phyloP scores from a whole-genome alignment of 257 asterid species.

The Echium plantagineum region DNA sequence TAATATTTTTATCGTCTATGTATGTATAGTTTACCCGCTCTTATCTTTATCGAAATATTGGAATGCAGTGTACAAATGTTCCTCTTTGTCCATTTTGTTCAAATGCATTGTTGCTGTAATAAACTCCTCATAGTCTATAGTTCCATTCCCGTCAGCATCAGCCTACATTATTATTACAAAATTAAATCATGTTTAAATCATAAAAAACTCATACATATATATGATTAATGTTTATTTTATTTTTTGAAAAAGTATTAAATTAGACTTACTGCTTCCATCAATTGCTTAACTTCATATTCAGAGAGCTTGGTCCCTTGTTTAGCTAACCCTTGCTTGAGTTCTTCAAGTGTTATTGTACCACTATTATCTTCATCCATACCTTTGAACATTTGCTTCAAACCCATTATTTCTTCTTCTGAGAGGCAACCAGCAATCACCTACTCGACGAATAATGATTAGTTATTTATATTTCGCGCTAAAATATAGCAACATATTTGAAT shows the following conservation, averaged over 20 bases:
- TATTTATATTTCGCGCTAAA: conserved; percentile 5
- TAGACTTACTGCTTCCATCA: conserved; percentile 64
- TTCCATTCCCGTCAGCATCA: conserved; percentile 96
- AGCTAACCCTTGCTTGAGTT: conserved; percentile 51
- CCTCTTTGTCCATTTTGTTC: conserved; percentile 97
- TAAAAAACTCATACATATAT: too few species aligned
- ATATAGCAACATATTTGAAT: background rate
- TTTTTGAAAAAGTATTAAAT: background rate
- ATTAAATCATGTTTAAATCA: background rate
- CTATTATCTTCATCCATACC: conserved; percentile 57
- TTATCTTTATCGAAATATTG: conserved; percentile 92
- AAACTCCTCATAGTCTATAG: conserved; percentile 91
- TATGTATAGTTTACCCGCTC: conserved; percentile 50
- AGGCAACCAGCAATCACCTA: conserved; percentile 68
- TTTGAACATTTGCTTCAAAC: conserved; percentile 60
- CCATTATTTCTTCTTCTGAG: conserved; percentile 72
- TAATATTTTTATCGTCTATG: background rate
- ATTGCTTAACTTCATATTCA: conserved; percentile 50
- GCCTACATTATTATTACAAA: conserved; percentile 30
- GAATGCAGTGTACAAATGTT: conserved; percentile 94
- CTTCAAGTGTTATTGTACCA: conserved; percentile 67
- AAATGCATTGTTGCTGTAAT: conserved; percentile 95
- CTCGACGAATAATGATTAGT: background rate
- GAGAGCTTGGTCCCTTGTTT: conserved; percentile 62
- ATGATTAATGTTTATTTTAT: background rate